phyloP scores from a whole-genome alignment of 805 yeast species.

The Metschnikowia drakensbergensis region DNA sequence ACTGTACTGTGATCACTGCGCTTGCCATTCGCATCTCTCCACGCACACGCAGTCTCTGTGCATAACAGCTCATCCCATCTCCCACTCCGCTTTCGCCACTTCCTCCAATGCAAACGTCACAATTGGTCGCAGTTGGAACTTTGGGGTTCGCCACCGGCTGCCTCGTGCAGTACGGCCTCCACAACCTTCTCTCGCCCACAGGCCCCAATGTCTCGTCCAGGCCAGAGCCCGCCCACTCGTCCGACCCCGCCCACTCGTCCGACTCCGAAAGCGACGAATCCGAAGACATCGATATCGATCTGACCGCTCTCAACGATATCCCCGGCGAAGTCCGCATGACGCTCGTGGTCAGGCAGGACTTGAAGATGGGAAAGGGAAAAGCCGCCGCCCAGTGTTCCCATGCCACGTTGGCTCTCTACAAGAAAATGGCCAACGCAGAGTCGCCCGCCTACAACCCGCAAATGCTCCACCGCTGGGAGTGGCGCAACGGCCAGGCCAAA shows the following conservation, averaged over 20 bases:
- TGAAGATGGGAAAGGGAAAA: conserved; percentile 92
- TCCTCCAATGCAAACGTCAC: conserved; percentile 2
- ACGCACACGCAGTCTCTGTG: neutral
- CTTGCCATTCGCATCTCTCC: neutral
- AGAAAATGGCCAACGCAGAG: conserved; percentile 52
- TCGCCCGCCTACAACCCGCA: conserved; percentile 57
- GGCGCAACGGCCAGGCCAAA: conserved; percentile 84
- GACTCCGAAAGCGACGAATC: conserved; percentile 3
- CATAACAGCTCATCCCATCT: neutral
- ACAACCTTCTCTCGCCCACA: neutral
- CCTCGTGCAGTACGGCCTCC: conserved; percentile 3
- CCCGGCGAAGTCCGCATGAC: conserved; percentile 88
- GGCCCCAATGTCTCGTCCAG: too few relatives aligned
- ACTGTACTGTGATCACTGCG: too few relatives aligned
- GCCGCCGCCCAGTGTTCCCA: conserved; percentile 97
- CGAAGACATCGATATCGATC: conserved; percentile 56
- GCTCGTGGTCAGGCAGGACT: conserved; percentile 79
- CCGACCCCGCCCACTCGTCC: neutral
- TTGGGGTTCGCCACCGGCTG: conserved; percentile 38
- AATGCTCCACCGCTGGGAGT: conserved; percentile 71
- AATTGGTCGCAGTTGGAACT: conserved; percentile 25
- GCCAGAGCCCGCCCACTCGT: too few relatives aligned
- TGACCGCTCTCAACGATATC: conserved; percentile 55
- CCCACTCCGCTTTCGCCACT: neutral
- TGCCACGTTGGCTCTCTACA: conserved; percentile 91